Evolutionary conservation across 306 rosid species (phyloP), one percentile per base, ranked within the genome.

Genomic region (Datisca glomerata): DNA sequence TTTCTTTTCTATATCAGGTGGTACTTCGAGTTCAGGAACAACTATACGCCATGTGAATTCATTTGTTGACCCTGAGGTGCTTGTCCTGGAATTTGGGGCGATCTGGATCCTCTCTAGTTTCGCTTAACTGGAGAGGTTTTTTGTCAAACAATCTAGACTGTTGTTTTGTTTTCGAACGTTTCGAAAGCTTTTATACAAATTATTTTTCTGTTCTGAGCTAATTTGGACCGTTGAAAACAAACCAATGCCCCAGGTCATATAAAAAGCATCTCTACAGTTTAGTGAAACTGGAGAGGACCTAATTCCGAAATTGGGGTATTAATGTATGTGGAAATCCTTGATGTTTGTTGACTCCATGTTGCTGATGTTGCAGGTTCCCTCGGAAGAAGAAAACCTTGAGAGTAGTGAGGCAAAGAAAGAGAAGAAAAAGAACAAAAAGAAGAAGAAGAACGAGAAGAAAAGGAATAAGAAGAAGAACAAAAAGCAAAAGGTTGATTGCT

Each of bases 11-110:
- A 23, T 29, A 56, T 61, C 59, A 76, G 87, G 94, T 42, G 69
- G 79, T 19, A 46, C 80, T 51, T 75, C 94, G 21, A 74, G 56
- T 56, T 53, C 85, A 5, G 50, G 61, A 57, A 63, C 69, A 51
- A 52, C 0, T 24, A 63, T 83, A 40, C 76, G 62, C 35, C 94
- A 79, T 56, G 89, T 87, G 32, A 69, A 74, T 21, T 67, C 89
- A 47, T 83, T 87, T 44, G 94, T 67, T 27, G 89, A 74, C 34
- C 27, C 59, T 45, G 64, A 74, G 93, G 93, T 80, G 53, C 57
- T 27, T 61, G 41, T 21, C 19, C 8, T 59, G 35, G 43, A 4
- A 3, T 25, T 51, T 24, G 21, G 43, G n/a, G n/a, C n/a, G 47
- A 33, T 20, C 4, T 14, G 7, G 10, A 13, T 32, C 0, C 36